phyloP scores from a whole-genome alignment of 2,329 filamentous ascomycete genomes.

The Cercospora sp. region DNA sequence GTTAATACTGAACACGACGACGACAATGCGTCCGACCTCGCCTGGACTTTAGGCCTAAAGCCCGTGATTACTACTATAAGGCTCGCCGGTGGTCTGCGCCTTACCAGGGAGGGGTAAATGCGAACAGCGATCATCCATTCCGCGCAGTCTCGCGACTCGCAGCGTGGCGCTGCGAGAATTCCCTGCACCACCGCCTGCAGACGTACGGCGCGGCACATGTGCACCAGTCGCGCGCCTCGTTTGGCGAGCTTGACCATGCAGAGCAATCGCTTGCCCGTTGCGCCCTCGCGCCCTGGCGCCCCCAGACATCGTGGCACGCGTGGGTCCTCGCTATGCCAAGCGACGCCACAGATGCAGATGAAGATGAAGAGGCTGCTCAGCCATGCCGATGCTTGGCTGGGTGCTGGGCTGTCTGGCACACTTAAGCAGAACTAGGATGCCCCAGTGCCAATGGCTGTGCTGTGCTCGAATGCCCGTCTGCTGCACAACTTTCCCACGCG shows the following conservation, averaged over 20 bases:
- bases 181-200: not conserved
- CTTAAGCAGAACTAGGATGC: not conserved
- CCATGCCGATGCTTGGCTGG: not conserved
- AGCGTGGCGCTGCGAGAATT: not conserved
- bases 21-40: slow-evolving; percentile 1
- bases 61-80: not conserved
- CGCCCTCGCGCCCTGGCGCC: too few species aligned
- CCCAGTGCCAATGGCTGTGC: not conserved
- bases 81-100: not conserved
- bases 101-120: not conserved
- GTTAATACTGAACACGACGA: not conserved
- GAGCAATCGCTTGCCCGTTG: not conserved
- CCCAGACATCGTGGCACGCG: not conserved
- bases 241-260: not conserved
- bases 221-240: not conserved
- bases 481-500: not conserved
- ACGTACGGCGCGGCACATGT: not conserved
- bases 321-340: not conserved
- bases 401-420: not conserved
- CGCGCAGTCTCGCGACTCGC: not conserved
- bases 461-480: not conserved
- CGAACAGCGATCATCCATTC: slow-evolving; percentile 7
- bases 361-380: not conserved
- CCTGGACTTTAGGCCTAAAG: slow-evolving; percentile 6
- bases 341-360: not conserved